phyloP scores from a whole-genome alignment of 805 yeast genomes.

The Metschnikowia dekortorum region DNA sequence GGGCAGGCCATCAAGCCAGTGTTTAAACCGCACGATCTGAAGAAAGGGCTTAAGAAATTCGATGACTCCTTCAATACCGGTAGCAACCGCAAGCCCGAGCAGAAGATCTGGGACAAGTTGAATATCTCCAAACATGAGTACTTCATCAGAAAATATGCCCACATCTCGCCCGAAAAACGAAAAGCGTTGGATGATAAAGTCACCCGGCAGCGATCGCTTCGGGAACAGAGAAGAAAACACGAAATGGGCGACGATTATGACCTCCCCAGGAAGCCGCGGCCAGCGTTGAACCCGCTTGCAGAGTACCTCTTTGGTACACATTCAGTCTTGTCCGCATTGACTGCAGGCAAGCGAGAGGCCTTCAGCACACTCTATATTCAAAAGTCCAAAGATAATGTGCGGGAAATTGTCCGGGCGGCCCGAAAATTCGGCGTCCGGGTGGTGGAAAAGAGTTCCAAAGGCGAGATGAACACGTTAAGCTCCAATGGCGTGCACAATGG shows the following conservation, averaged over 20 bases:
- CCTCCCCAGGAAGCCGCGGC: slow-evolving; percentile 7
- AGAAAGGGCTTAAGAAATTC: slow-evolving; percentile 18
- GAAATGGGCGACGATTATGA: slow-evolving; percentile 16
- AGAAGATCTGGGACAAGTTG: slow-evolving; percentile 65
- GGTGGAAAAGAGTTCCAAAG: slow-evolving; percentile 35
- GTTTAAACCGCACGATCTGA: slow-evolving; percentile 8
- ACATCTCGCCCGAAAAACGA: slow-evolving; percentile 51
- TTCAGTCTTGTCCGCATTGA: slow-evolving; percentile 67
- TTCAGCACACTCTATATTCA: slow-evolving; percentile 50
- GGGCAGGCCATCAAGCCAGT: slow-evolving; percentile 9
- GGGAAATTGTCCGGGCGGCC: slow-evolving; percentile 47
- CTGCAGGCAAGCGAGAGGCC: slow-evolving; percentile 48
- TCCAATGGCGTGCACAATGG: slow-evolving; percentile 79
- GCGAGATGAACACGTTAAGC: slow-evolving; percentile 57
- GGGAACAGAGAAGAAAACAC: slow-evolving; percentile 22
- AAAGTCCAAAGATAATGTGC: slow-evolving; percentile 30
- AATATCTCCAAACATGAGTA: slow-evolving; percentile 59
- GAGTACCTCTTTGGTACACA: slow-evolving; percentile 78
- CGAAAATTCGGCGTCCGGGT: slow-evolving; percentile 37
- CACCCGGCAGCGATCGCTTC: slow-evolving; percentile 26
- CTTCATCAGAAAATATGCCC: slow-evolving; percentile 61
- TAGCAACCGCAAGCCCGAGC: slow-evolving; percentile 13
- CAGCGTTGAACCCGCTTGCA: slow-evolving; percentile 40
- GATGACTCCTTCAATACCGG: slow-evolving; percentile 43
- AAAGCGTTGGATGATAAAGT: slow-evolving; percentile 27